phyloP scores from a whole-genome alignment of 2,329 filamentous ascomycete species.

The Venturia oleaginea region DNA sequence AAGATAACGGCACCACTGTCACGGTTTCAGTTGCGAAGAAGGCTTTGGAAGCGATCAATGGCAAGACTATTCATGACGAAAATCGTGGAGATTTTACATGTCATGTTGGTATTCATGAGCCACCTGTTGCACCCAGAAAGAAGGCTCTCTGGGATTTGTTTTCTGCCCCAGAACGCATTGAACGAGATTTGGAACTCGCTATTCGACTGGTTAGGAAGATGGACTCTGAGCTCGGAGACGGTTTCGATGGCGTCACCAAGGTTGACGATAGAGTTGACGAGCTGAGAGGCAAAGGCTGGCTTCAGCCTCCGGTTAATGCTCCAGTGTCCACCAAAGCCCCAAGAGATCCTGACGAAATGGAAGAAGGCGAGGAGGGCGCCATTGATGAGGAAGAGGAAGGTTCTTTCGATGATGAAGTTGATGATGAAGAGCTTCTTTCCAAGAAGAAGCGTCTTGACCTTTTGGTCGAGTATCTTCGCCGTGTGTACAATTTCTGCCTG shows the following conservation, averaged over 20 bases:
- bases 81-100: conserved; percentile 92
- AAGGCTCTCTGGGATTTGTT: conserved; percentile 97
- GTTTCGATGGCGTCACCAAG: conserved; percentile 66
- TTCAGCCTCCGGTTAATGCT: conserved; percentile 56
- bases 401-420: conserved; percentile 64
- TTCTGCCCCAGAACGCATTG: conserved; percentile 85
- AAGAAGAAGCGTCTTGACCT: conserved; percentile 98
- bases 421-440: conserved; percentile 78
- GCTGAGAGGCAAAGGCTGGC: conserved; percentile 62
- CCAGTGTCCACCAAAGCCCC: conserved; percentile 51
- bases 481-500: conserved; percentile 98
- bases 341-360: conserved; percentile 52
- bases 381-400: conserved; percentile 54
- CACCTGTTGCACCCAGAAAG: conserved; percentile 75
- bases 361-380: conserved; percentile 61
- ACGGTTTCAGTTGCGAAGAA: conserved; percentile 59
- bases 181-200: conserved; percentile 78
- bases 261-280: conserved; percentile 84
- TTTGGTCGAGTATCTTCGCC: conserved; percentile 88
- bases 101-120: conserved; percentile 91
- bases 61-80: conserved; percentile 93
- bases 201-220: conserved; percentile 75
- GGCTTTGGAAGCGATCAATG: conserved; percentile 88
- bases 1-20: conserved; percentile 24
- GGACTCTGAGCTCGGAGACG: conserved; percentile 71